Base-by-base conservation (phyloP, 2,329 filamentous ascomycete species). In the Apiospora hydei region DNA sequence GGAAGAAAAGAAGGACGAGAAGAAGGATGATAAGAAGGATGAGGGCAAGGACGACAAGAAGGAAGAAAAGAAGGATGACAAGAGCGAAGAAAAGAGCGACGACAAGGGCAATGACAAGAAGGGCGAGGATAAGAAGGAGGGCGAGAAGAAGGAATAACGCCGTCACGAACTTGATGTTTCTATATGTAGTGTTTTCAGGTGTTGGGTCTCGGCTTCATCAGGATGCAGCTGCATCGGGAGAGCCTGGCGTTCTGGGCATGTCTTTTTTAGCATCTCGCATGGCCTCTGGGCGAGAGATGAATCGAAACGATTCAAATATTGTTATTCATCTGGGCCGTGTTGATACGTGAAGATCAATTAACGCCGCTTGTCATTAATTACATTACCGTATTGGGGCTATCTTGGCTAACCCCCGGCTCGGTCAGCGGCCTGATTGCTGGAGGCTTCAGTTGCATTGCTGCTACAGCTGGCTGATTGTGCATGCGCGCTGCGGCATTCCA, bases 1-100 rank as follows among this genome's bases (percentile, higher is more conserved):
- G 34, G 57, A 41, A 1, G 41, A 80, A 86, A 80, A 76, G 8
- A 83, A 84, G 78, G 85, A 87, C 73, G 83, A 76, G 72, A 70
- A 76, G 72, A 75, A 81, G 61, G 81, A 78, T 24, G 81, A 83
- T 70, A 79, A 78, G 67, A 75, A 80, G 71, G 79, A 82, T 72
- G 78, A 82, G 68, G 74, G 78, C 38, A 72, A 80, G n/a, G 71
- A 81, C 24, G 79, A 80, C 64, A 78, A 82, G 68, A 73, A 76
- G 14, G 79, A 80, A 67, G 71, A 73, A 30, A 68, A 70, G 21
- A 69, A 70, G 67, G 66, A 74, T 51, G 57, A 72, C 24, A 71
- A 72, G 66, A 69, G 69, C 24, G 70, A 79, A 73, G 76, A 81
- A 69, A 77, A 82, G 73, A 77, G 80, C 72, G 76, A 77, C 30